Evolutionary conservation across 331 rosid species (phyloP).

Genomic region (Phaseolus coccineus): DNA sequence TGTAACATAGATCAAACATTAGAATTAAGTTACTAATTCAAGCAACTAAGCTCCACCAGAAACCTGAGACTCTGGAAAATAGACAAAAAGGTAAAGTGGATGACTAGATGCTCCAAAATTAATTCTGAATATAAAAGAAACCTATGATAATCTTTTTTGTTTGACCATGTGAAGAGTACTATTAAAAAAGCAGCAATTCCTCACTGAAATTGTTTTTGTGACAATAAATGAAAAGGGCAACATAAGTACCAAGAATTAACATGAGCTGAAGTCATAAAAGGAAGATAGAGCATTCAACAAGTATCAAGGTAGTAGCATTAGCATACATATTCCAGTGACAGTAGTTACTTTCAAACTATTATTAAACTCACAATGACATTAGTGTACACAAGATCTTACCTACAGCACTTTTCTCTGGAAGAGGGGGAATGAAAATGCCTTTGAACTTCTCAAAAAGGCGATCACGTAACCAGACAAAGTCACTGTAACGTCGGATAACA

Average conservation of each 20-base stretch:
- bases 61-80: conserved; percentile 22
- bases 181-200: conserved; percentile 21
- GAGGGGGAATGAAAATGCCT: conserved; percentile 91
- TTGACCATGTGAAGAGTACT: background rate
- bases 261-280: background rate
- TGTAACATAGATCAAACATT: conserved; percentile 13
- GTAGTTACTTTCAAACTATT: conserved; percentile 33
- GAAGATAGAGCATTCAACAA: conserved; percentile 21
- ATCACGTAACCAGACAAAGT: conserved; percentile 93
- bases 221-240: conserved; percentile 30
- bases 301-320: conserved; percentile 8
- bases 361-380: conserved; percentile 19
- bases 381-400: conserved; percentile 65
- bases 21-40: conserved; percentile 15
- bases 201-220: conserved; percentile 33
- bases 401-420: conserved; percentile 99
- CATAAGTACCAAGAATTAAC: conserved; percentile 23
- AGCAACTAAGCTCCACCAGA: conserved; percentile 35
- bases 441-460: conserved; percentile 92
- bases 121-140: background rate
- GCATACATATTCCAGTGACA: conserved; percentile 31
- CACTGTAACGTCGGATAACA: conserved; percentile 95
- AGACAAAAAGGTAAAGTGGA: conserved; percentile 36
- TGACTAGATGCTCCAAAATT: conserved; percentile 22
- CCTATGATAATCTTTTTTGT: background rate